Evolutionary conservation across 208 protist species (phyloP).

Genomic region (Trypanosoma caninum): DNA sequence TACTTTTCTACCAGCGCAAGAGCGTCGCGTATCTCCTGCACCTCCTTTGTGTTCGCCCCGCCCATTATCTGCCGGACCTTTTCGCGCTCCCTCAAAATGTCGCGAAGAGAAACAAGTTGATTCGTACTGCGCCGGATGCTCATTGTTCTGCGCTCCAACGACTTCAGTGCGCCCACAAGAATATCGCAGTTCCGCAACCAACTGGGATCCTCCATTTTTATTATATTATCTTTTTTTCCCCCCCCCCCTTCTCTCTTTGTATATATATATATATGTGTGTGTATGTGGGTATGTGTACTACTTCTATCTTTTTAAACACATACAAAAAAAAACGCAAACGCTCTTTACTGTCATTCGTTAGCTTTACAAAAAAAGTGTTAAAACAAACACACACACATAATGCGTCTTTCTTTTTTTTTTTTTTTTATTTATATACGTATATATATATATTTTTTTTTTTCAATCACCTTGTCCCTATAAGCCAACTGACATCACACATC

Average conservation of each 20-base stretch:
- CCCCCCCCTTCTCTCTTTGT: not conserved
- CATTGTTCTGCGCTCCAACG: constrained; percentile 58
- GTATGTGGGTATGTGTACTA: no score
- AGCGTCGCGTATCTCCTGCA: constrained; percentile 66
- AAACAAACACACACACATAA: not conserved
- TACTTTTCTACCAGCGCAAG: constrained; percentile 69
- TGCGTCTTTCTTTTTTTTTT: not conserved
- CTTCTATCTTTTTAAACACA: not conserved
- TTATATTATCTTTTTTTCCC: not conserved
- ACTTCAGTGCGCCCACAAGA: constrained; percentile 50
- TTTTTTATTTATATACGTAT: not conserved
- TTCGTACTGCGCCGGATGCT: constrained; percentile 72
- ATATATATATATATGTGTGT: no score
- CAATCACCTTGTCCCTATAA: not conserved
- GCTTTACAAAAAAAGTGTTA: not conserved
- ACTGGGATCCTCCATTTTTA: constrained; percentile 56
- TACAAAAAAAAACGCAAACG: not conserved
- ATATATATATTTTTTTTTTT: constrained; percentile 8
- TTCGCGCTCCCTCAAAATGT: constrained; percentile 75
- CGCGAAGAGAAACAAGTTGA: constrained; percentile 53
- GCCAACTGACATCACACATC: not conserved
- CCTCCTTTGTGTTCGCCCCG: constrained; percentile 52
- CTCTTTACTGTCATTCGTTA: no score
- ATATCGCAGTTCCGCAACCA: constrained; percentile 70
- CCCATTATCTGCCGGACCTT: constrained; percentile 60